Percentiles rank a stretch among this genome's conserved stretches.
Conservation (phyloP, 306 rosid genomes). For the Lathyrus aphaca region DNA sequence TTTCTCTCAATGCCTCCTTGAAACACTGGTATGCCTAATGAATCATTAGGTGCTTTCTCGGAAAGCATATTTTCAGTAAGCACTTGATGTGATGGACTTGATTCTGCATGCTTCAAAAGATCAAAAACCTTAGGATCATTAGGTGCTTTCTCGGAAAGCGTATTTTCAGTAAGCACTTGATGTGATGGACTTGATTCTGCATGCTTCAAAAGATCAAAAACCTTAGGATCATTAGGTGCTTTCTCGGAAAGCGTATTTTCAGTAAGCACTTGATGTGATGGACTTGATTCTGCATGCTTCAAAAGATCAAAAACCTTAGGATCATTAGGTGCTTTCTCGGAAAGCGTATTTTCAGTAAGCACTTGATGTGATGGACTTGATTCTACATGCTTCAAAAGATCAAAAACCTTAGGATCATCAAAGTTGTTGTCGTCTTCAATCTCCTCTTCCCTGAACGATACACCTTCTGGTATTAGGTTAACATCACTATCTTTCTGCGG, state of each 20-base stretch:
- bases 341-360: neutral
- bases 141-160: conserved; percentile 17
- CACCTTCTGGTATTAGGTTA: conserved; percentile 49
- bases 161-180: conserved; percentile 11
- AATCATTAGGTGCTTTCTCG: conserved; percentile 26
- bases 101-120: conserved; percentile 50
- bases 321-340: conserved; percentile 24
- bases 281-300: conserved; percentile 51
- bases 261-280: conserved; percentile 31
- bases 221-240: conserved; percentile 37
- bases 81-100: conserved; percentile 45
- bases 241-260: neutral
- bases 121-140: conserved; percentile 56
- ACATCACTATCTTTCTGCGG: conserved; percentile 41
- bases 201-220: conserved; percentile 60
- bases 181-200: conserved; percentile 46
- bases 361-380: conserved; percentile 45
- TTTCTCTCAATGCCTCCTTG: conserved; percentile 43
- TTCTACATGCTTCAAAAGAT: conserved; percentile 53
- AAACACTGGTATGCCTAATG: conserved; percentile 44
- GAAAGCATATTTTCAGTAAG: neutral
- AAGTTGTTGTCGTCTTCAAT: conserved; percentile 57
- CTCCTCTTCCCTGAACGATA: conserved; percentile 76
- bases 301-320: conserved; percentile 61
- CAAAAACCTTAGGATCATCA: conserved; percentile 52